Percentiles rank a stretch among this genome's conserved stretches.
Conservation (phyloP, 108 stramenopile species). For the Schizochytrium sp. region DNA sequence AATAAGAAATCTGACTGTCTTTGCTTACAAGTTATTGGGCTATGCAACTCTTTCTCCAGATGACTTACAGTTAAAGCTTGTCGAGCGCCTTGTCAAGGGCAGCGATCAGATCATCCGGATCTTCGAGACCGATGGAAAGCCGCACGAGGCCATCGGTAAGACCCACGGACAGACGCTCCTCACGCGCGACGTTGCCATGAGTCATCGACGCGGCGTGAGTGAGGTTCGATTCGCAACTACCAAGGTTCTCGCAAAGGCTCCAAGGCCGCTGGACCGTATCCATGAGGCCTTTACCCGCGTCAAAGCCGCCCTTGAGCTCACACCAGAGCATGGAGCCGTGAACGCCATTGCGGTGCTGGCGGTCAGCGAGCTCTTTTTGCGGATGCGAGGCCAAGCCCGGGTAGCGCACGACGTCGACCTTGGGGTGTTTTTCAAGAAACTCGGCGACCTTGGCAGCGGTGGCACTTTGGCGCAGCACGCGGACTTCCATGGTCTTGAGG, state of each 20-base stretch:
- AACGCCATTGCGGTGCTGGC: constrained; percentile 58
- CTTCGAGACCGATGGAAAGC: constrained; percentile 20
- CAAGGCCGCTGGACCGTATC: constrained; percentile 64
- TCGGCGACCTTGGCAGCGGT: constrained; percentile 67
- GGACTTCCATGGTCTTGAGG: constrained; percentile 71
- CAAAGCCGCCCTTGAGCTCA: constrained; percentile 59
- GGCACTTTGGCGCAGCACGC: constrained; percentile 54
- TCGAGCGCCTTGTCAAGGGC: constrained; percentile 31
- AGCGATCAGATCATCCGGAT: constrained; percentile 3
- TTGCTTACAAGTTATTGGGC: no score
- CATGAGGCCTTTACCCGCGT: constrained; percentile 67
- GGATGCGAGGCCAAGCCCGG: constrained; percentile 66
- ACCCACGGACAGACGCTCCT: constrained; percentile 65
- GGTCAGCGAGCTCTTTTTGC: constrained; percentile 67
- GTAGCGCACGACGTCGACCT: constrained; percentile 61
- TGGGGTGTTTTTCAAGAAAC: constrained; percentile 66
- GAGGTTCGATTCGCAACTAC: constrained; percentile 67
- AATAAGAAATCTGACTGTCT: no score
- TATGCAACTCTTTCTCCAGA: no score
- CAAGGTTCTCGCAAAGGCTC: constrained; percentile 70
- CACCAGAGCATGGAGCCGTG: constrained; percentile 78
- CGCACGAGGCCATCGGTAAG: constrained; percentile 61
- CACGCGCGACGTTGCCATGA: constrained; percentile 66
- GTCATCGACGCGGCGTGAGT: constrained; percentile 74
- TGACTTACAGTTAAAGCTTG: constrained; percentile 15